These are phyloP conservation scores for Wickerhamomyces bovis DNA, from an alignment of 805 yeast species.

Conservation along the genomic window DNA sequence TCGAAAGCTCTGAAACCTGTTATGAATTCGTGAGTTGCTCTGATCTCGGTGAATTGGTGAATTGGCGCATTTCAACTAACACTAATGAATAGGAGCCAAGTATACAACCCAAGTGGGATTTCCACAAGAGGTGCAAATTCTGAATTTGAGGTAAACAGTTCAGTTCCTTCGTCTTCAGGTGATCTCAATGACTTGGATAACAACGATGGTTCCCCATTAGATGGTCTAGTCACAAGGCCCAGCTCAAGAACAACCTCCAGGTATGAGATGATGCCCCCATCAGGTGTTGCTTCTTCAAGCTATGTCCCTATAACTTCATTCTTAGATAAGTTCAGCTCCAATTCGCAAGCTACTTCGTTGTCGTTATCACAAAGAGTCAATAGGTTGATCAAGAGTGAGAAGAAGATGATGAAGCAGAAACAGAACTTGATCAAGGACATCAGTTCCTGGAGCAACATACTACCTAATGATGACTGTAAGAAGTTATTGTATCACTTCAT, in stretches of 20 bases:
- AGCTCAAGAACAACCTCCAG: slow-evolving; percentile 4
- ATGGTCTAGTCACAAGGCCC: slow-evolving; percentile 15
- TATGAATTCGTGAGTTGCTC: neutral
- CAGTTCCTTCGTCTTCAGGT: slow-evolving; percentile 7
- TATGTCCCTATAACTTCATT: slow-evolving; percentile 21
- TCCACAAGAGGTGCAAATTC: slow-evolving; percentile 10
- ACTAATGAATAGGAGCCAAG: slow-evolving; percentile 3
- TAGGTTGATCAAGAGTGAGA: slow-evolving; percentile 35
- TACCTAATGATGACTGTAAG: slow-evolving; percentile 36
- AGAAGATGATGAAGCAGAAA: slow-evolving; percentile 31
- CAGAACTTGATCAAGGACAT: slow-evolving; percentile 36
- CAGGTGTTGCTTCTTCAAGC: slow-evolving; percentile 1
- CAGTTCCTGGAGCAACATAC: slow-evolving; percentile 33
- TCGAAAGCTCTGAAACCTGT: neutral
- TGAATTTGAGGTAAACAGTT: slow-evolving; percentile 1
- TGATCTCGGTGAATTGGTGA: neutral
- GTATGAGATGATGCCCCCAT: slow-evolving; percentile 8
- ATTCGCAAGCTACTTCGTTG: slow-evolving; percentile 20
- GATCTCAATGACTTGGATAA: slow-evolving; percentile 3
- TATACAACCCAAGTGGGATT: slow-evolving; percentile 11
- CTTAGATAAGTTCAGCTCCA: slow-evolving; percentile 19
- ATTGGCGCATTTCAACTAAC: neutral
- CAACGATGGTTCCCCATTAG: slow-evolving; percentile 11
- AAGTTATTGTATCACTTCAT: slow-evolving; percentile 35
- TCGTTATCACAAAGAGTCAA: slow-evolving; percentile 29